Evolutionary conservation across 1,284 basidiomycete genomes (phyloP).

Genomic region (Malassezia obtusa): DNA sequence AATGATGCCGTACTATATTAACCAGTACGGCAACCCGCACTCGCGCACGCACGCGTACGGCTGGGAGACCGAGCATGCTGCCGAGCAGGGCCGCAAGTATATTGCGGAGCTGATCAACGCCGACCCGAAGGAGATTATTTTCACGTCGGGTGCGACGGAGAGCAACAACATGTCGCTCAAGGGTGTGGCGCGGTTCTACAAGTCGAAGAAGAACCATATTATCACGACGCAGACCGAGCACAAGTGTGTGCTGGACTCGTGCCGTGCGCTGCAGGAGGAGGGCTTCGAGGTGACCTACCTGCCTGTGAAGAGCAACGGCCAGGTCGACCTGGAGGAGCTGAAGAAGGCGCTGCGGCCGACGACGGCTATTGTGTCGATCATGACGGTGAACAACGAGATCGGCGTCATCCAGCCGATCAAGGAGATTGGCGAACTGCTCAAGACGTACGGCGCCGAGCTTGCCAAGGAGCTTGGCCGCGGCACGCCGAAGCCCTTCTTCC

Average conservation of each 20-base stretch:
- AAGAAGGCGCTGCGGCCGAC: conserved; percentile 73
- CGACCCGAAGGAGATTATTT: conserved; percentile 88
- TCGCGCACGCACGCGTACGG: conserved; percentile 96
- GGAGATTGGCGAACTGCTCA: conserved; percentile 77
- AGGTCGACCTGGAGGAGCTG: conserved; percentile 67
- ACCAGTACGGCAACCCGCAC: conserved; percentile 96
- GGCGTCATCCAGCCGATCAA: conserved; percentile 95
- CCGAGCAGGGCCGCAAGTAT: conserved; percentile 82
- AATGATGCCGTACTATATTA: conserved; percentile 91
- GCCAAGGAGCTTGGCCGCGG: conserved; percentile 58
- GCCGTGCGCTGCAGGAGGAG: conserved; percentile 85
- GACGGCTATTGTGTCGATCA: conserved; percentile 80
- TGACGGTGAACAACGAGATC: conserved; percentile 99
- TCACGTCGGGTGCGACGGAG: conserved; percentile 97
- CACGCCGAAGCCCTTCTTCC: conserved; percentile 63
- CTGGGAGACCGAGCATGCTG: conserved; percentile 93
- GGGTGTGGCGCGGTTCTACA: conserved; percentile 76
- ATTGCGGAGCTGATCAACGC: conserved; percentile 87
- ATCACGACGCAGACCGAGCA: conserved; percentile 62
- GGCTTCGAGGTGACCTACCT: conserved; percentile 97
- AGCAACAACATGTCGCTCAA: conserved; percentile 98
- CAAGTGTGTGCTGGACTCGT: conserved; percentile 98
- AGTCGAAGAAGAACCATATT: conserved; percentile 53
- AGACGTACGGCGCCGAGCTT: conserved; percentile 54
- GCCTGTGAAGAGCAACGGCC: conserved; percentile 77